phyloP scores from a whole-genome alignment of 305 asterid genomes.

The Solanum hybrid region DNA sequence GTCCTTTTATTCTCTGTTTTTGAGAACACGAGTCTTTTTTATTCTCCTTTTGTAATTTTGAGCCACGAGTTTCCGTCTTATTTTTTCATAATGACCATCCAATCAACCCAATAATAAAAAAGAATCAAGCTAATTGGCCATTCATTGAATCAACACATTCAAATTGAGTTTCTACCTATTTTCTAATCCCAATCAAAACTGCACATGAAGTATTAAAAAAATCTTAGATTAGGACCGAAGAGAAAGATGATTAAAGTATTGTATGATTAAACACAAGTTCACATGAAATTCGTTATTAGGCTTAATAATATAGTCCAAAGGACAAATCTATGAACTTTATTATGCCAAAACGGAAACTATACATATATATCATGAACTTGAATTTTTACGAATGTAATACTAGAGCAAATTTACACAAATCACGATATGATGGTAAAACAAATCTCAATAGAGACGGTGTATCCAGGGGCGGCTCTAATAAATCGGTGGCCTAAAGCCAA shows the following conservation, averaged over 20 bases:
- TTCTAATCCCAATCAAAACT: too few species aligned
- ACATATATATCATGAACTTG: background rate
- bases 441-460: background rate
- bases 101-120: too few species aligned
- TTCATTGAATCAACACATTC: background rate
- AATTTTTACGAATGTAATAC: background rate
- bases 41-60: background rate
- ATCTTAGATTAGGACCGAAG: accelerated
- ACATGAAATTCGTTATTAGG: background rate
- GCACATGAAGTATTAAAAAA: background rate
- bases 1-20: background rate
- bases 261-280: background rate
- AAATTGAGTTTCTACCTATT: background rate
- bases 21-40: accelerated
- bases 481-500: too few species aligned
- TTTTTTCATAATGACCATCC: background rate
- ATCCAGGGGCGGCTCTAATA: background rate
- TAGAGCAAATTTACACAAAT: background rate
- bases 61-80: too few species aligned
- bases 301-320: background rate
- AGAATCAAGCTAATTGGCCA: background rate
- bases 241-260: background rate
- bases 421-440: background rate
- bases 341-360: background rate
- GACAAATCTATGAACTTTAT: background rate